Evolutionary conservation across 2,329 filamentous ascomycete genomes (phyloP).

Genomic region (Fusarium transvaalense): DNA sequence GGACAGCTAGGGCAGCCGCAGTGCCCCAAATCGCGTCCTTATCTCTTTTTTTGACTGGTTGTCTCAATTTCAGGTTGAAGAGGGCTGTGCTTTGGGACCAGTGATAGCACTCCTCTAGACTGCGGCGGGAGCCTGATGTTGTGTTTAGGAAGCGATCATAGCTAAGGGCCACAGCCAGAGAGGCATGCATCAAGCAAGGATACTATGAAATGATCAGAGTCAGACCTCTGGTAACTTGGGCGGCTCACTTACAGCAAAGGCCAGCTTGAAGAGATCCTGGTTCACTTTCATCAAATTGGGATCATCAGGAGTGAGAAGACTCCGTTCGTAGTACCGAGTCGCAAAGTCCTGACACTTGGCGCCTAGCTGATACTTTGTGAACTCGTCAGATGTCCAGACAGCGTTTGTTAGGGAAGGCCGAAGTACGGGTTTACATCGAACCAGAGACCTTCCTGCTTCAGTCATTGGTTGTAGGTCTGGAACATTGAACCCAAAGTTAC

Average conservation of each 20-base stretch:
- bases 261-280: conserved; percentile 53
- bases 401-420: conserved; percentile 47
- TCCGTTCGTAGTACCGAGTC: conserved; percentile 55
- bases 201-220: conserved; percentile 44
- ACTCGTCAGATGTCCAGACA: conserved; percentile 53
- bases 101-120: conserved; percentile 59
- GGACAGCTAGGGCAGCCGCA: conserved; percentile 57
- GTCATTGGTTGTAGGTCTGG: conserved; percentile 55
- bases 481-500: conserved; percentile 56
- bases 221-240: background rate
- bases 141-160: conserved; percentile 55
- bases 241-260: conserved; percentile 54
- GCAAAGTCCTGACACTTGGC: conserved; percentile 58
- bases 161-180: conserved; percentile 56
- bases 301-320: conserved; percentile 55
- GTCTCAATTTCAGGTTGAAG: conserved; percentile 54
- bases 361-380: conserved; percentile 53
- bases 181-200: conserved; percentile 62
- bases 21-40: conserved; percentile 63
- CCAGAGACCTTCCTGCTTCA: conserved; percentile 34
- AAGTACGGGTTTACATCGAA: conserved; percentile 34
- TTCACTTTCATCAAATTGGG: conserved; percentile 55
- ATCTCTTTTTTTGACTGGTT: conserved; percentile 52
- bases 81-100: conserved; percentile 57
- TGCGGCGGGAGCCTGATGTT: conserved; percentile 43